Evolutionary conservation across 306 rosid genomes (phyloP).

Genomic region (Cotoneaster glaucophyllus): DNA sequence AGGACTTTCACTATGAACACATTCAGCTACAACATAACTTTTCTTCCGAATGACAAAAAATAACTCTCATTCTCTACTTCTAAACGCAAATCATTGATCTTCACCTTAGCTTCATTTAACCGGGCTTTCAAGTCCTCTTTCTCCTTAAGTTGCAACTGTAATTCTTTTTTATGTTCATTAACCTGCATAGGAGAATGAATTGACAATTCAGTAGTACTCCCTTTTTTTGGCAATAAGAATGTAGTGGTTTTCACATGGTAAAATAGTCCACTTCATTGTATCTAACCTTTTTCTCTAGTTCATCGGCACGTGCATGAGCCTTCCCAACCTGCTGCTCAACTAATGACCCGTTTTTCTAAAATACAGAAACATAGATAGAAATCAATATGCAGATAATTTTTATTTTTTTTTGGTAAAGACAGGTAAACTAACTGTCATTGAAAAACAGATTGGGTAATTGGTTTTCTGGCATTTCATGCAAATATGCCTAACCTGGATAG

Average conservation of each 20-base stretch:
- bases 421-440: background rate
- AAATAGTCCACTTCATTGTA: conserved; percentile 2
- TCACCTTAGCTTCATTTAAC: conserved; percentile 47
- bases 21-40: background rate
- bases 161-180: conserved; percentile 48
- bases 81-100: conserved; percentile 44
- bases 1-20: background rate
- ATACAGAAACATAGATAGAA: background rate
- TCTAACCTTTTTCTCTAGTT: conserved; percentile 76
- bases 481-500: conserved; percentile 63
- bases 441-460: background rate
- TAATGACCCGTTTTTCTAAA: conserved; percentile 50
- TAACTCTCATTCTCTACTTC: conserved; percentile 55
- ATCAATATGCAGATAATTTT: background rate
- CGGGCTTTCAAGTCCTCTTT: conserved; percentile 56
- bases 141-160: conserved; percentile 34
- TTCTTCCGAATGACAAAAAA: background rate
- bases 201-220: background rate
- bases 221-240: background rate
- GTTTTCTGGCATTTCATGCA: background rate
- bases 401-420: too few species aligned
- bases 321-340: conserved; percentile 40
- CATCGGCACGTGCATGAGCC: conserved; percentile 83
- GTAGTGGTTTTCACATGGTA: background rate
- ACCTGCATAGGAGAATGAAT: conserved; percentile 39